Percentiles rank a stretch among this genome's conserved stretches.
Evolutionary conservation across 305 asterid species (phyloP).

Genomic region (Petunia hybrid): DNA sequence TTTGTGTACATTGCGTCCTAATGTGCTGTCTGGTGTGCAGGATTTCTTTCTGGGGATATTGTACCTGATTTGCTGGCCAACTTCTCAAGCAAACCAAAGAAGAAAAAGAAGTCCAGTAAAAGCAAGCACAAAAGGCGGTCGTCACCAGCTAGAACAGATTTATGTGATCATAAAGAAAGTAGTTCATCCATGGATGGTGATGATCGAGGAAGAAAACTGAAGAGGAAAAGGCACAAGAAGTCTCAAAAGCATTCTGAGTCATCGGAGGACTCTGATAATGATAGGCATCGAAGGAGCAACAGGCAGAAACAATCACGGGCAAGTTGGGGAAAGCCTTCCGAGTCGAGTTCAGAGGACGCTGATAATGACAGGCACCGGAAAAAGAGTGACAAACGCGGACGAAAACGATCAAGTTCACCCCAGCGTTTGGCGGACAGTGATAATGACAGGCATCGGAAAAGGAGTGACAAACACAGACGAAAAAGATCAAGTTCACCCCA

Average conservation of each 20-base stretch:
- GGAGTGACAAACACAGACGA: neutral
- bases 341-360: neutral
- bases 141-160: slow-evolving; percentile 44
- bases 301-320: slow-evolving; percentile 44
- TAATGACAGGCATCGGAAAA: neutral
- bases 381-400: neutral
- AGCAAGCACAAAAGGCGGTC: slow-evolving; percentile 59
- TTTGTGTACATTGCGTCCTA: slow-evolving; percentile 9
- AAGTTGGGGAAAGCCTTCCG: slow-evolving; percentile 42
- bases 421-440: neutral
- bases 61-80: slow-evolving; percentile 76
- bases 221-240: slow-evolving; percentile 52
- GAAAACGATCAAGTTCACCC: neutral
- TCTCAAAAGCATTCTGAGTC: slow-evolving; percentile 50
- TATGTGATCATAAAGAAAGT: slow-evolving; percentile 44
- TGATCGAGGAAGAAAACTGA: slow-evolving; percentile 51
- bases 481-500: neutral
- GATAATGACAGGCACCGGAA: neutral
- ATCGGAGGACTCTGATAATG: slow-evolving; percentile 56
- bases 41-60: slow-evolving; percentile 72
- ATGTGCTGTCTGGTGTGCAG: slow-evolving; percentile 45
- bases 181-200: slow-evolving; percentile 53
- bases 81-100: slow-evolving; percentile 61
- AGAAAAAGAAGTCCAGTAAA: slow-evolving; percentile 59
- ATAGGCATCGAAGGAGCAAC: slow-evolving; percentile 48